A percentile compares a stretch with the other conserved stretches of the same genome.
Evolutionary conservation across 176 grass and related monocot genomes (phyloP).

Genomic region (Tuctoria greenei): DNA sequence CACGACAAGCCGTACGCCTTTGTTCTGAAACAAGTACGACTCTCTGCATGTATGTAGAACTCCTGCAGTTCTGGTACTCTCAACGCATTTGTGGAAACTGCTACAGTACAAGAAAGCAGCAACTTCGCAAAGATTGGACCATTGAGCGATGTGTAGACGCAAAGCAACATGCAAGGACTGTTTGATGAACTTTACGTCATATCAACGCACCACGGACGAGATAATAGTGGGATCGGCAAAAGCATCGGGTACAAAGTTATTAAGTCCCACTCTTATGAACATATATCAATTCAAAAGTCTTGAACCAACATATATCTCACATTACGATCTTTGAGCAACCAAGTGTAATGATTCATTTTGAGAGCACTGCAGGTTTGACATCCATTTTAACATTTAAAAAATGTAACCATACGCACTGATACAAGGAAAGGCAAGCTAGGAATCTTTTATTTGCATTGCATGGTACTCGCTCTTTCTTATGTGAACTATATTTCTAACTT

Average conservation of each 20-base stretch:
- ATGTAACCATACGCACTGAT: too few relatives aligned
- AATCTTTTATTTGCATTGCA: too few relatives aligned
- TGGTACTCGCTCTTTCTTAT: too few relatives aligned
- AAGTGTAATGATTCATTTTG: background rate
- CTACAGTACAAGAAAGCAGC: background rate
- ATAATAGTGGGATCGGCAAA: background rate
- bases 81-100: background rate
- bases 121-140: background rate
- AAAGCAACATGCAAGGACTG: constrained; percentile 22
- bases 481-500: too few relatives aligned
- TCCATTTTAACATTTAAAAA: background rate
- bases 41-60: constrained; percentile 9
- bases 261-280: background rate
- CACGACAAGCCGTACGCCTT: background rate
- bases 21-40: background rate
- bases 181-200: constrained; percentile 19
- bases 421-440: too few relatives aligned
- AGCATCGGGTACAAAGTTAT: background rate
- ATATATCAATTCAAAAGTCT: background rate
- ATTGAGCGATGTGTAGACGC: constrained; percentile 32
- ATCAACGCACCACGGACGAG: background rate
- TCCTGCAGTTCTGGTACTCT: background rate
- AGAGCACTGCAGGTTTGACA: background rate
- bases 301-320: background rate
- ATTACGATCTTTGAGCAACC: background rate